Conservation (phyloP, 352 stramenopile species). For the Phytophthora litchii region DNA sequence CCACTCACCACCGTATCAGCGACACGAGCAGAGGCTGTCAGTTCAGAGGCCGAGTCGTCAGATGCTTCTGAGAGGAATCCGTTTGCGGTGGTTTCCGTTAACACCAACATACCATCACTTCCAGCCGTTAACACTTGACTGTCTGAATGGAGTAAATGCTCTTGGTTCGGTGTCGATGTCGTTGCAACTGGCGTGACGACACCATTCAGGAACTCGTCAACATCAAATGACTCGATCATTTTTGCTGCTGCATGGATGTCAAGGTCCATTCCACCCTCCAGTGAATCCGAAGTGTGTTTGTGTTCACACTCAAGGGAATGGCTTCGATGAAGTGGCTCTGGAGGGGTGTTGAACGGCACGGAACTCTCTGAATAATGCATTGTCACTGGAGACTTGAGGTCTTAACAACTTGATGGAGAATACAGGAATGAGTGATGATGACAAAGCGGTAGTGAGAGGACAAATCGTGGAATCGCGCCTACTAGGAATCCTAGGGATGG, state of each 20-base stretch:
- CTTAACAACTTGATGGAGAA: background rate
- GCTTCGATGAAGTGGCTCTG: background rate
- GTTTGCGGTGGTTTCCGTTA: background rate
- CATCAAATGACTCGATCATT: slow-evolving; percentile 18
- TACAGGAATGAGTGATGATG: slow-evolving; percentile 18
- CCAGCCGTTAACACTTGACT: background rate
- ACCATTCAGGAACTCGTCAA: slow-evolving; percentile 5
- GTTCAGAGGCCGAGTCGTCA: slow-evolving; percentile 1
- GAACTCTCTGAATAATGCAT: slow-evolving; percentile 1
- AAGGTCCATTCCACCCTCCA: background rate
- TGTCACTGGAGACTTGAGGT: background rate
- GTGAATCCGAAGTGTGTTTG: background rate
- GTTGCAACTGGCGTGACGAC: background rate
- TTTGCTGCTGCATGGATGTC: slow-evolving; percentile 10
- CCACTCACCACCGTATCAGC: background rate
- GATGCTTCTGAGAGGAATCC: background rate
- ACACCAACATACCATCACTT: background rate
- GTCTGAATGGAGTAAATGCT: background rate
- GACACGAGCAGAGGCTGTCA: background rate
- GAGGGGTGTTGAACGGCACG: background rate
- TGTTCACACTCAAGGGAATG: slow-evolving; percentile 18
- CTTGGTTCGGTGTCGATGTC: background rate
- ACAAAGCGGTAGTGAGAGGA: background rate
- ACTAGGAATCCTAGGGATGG: too few relatives aligned
- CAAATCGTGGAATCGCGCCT: slow-evolving; percentile 1